Evolutionary conservation across 2,329 filamentous ascomycete genomes (phyloP).

Genomic region (Falciphora oryzae): DNA sequence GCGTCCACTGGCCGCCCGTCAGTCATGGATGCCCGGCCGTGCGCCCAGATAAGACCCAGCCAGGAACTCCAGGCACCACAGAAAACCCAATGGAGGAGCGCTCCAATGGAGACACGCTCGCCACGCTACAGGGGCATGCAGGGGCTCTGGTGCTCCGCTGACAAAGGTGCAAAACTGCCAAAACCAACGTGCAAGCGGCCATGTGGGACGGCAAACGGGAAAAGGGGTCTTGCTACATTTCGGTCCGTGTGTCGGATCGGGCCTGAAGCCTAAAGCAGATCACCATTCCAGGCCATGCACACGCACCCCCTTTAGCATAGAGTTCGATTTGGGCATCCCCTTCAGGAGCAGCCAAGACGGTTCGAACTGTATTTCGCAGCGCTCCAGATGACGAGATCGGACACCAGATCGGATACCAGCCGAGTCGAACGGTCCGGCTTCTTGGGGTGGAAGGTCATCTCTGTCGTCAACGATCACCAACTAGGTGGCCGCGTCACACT

Average conservation of each 20-base stretch:
- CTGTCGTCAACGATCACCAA: no score
- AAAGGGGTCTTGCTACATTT: neutral
- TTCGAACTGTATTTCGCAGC: neutral
- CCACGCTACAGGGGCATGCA: neutral
- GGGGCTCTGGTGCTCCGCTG: neutral
- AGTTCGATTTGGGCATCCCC: no score
- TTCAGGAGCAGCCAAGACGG: neutral
- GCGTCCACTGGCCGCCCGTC: no score
- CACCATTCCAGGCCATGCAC: neutral
- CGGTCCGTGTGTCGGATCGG: neutral
- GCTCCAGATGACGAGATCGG: no score
- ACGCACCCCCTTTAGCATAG: no score
- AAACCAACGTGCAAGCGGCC: no score
- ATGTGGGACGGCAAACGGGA: neutral
- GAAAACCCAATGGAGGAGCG: neutral
- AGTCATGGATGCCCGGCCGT: neutral
- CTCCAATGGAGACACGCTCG: no score
- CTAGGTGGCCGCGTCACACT: no score
- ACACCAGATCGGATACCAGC: no score
- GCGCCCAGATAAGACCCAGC: neutral
- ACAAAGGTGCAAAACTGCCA: neutral
- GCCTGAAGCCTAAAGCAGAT: neutral
- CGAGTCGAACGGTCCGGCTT: no score
- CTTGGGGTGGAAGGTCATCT: no score
- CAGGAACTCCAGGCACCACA: neutral